Percentiles rank a stretch among this genome's conserved stretches.
Conservation (phyloP, 2,329 filamentous ascomycete genomes). For the Aspergillus brasiliensis region DNA sequence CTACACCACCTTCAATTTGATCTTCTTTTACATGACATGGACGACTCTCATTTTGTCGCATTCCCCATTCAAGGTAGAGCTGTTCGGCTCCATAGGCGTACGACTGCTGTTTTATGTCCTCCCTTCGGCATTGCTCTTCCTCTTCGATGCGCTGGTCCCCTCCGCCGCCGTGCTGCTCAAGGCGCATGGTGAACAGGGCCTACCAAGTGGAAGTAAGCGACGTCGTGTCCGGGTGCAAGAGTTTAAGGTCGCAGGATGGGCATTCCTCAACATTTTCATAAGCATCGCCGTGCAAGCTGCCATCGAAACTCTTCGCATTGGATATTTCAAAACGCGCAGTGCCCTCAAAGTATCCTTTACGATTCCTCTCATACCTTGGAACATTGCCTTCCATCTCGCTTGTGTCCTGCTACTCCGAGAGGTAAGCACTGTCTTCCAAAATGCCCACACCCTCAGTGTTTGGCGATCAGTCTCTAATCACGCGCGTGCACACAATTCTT, state of each 20-base stretch:
- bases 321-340: conserved; percentile 56
- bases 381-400: conserved; percentile 57
- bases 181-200: conserved; percentile 58
- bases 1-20: conserved; percentile 78
- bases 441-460: not conserved
- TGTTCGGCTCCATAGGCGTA: conserved; percentile 69
- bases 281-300: conserved; percentile 56
- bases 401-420: conserved; percentile 60
- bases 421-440: conserved; percentile 40
- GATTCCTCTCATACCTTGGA: conserved; percentile 65
- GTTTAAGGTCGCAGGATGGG: conserved; percentile 56
- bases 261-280: conserved; percentile 58
- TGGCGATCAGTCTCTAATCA: not conserved
- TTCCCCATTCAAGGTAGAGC: conserved; percentile 71
- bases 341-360: conserved; percentile 60
- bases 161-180: conserved; percentile 71
- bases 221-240: conserved; percentile 44
- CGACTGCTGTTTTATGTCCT: conserved; percentile 71
- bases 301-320: conserved; percentile 58
- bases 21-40: conserved; percentile 93
- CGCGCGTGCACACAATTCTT: not conserved
- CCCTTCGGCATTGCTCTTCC: conserved; percentile 71
- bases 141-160: conserved; percentile 72
- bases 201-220: conserved; percentile 47
- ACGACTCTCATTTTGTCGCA: conserved; percentile 78